Evolutionary conservation across 805 yeast genomes (phyloP).

Genomic region (Kodamaea sagamina): DNA sequence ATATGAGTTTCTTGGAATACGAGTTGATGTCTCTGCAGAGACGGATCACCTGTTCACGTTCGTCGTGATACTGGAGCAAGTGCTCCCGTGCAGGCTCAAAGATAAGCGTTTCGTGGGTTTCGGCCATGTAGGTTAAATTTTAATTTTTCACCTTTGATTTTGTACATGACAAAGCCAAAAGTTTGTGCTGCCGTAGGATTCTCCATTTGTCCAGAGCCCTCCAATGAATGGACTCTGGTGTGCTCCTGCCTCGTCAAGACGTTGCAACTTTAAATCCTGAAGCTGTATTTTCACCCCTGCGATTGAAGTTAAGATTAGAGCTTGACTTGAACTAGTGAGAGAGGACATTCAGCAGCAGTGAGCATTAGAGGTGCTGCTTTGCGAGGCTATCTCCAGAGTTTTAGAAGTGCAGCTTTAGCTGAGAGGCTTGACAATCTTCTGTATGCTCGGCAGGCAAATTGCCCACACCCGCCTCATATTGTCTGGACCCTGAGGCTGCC

Average conservation of each 20-base stretch:
- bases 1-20: conserved; percentile 37
- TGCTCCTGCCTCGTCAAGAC: background rate
- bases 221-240: background rate
- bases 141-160: background rate
- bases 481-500: no score
- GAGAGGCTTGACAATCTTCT: no score
- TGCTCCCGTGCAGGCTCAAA: conserved; percentile 26
- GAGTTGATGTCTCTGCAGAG: conserved; percentile 40
- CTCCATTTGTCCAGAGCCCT: no score
- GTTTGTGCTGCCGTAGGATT: no score
- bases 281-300: conserved; percentile 2
- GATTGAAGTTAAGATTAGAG: background rate
- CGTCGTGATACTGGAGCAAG: conserved; percentile 28
- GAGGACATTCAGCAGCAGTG: no score
- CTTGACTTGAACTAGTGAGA: no score
- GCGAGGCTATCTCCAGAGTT: no score
- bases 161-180: background rate
- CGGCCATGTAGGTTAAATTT: background rate
- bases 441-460: no score
- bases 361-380: no score
- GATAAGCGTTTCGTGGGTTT: conserved; percentile 8
- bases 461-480: no score
- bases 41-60: conserved; percentile 36
- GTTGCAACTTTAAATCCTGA: conserved; percentile 1
- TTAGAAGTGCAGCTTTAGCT: no score